Percentiles rank a stretch among this genome's conserved stretches.
These are phyloP conservation scores for Deinandra increscens DNA, from an alignment of 129 eudicot genomes.

Conservation along the genomic window DNA sequence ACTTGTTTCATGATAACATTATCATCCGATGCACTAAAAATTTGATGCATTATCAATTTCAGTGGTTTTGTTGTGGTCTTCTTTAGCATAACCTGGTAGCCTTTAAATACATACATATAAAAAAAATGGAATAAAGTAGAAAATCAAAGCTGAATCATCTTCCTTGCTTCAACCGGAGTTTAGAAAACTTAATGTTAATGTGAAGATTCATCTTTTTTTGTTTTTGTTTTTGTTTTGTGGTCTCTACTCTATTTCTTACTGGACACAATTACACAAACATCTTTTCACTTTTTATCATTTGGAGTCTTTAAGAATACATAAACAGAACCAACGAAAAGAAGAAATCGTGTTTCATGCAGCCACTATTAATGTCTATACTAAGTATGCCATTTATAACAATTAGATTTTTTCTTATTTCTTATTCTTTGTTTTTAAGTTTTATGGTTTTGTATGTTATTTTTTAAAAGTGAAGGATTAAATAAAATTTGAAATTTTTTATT, in stretches of 20 bases:
- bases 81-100: background rate
- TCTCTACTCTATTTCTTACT: conserved; percentile 22
- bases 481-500: no score
- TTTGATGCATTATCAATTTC: no score
- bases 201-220: conserved; percentile 41
- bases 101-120: conserved; percentile 25
- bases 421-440: no score
- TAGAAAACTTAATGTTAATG: conserved; percentile 23
- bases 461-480: no score
- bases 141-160: conserved; percentile 40
- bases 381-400: no score
- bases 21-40: conserved; percentile 39
- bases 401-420: no score
- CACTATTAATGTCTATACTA: no score
- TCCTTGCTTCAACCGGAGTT: conserved; percentile 53
- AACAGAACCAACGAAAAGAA: background rate
- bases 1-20: conserved; percentile 59
- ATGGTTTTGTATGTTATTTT: no score
- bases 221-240: no score
- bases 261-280: no score
- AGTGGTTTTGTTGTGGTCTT: conserved; percentile 23
- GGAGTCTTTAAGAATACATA: conserved; percentile 32
- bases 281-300: conserved; percentile 32
- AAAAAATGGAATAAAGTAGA: conserved; percentile 44
- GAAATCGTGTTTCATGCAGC: conserved; percentile 17